Base-by-base conservation (phyloP, 371 early-diverging fungal species). In the Apophysomyces trapeziformis region DNA sequence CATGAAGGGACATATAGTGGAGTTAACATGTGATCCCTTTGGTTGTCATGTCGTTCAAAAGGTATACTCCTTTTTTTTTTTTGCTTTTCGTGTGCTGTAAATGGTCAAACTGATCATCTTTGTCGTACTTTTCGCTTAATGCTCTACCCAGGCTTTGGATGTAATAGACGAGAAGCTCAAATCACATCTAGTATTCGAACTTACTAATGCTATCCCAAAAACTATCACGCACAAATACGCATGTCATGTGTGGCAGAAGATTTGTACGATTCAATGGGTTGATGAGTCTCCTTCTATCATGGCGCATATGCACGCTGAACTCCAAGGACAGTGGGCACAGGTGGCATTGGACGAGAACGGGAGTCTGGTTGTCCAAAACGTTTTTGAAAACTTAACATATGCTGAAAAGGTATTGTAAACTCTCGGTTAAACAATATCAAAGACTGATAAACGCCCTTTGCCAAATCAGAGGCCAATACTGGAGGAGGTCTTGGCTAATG, bases 11-110 rank as follows among this genome's bases (percentile, higher is more conserved):
- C 85, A 88, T 60, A 74, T 92, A 21, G 64, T 87, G 45, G 71
- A 80, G 2, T 66, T 92, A 46, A 84, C 91, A 13, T 90, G 91
- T 68, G 90, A 92, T 60, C 87, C 89, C 0, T 92, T 91, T 74
- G 92, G 89, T 1, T 93, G 93, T 68, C 93, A 91, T 73, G 92
- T 93, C 0, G 87, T 93, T 13, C 93, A 93, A 77, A 91, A 89
- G 83, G 82, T 84, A 21, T 38, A 37, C 59, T 14, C 11, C 8
- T 21, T 36, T 43, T 44, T 58, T 21, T 36, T 43, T 44, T 58
- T 0, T 60, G 44, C 12, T 62, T 16, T 57, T 32, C 38, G 13
- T n/a, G 5, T 4, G 13, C 18, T 26, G 11, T 13, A 46, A 18
- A 11, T 1, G 7, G 18, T 2, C 18, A 63, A 38, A 13, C 39